Evolutionary conservation across 225 moss, liverwort and hornwort genomes (phyloP).

Genomic region (Takakia lepidozioides): DNA sequence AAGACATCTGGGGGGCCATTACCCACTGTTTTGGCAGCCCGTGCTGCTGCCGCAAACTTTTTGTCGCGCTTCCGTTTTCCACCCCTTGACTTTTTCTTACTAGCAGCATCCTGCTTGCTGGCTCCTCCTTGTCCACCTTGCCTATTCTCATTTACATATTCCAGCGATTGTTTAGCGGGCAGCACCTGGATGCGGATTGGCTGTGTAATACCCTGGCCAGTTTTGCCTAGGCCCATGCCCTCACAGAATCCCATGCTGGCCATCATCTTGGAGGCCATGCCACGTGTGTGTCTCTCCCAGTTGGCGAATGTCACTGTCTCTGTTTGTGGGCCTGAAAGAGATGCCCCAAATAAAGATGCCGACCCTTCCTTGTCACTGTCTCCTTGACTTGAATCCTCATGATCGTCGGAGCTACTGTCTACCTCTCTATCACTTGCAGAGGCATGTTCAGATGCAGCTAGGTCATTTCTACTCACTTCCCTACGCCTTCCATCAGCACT

Average conservation of each 20-base stretch:
- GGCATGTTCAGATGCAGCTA: constrained; percentile 68
- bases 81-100: constrained; percentile 71
- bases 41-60: constrained; percentile 90
- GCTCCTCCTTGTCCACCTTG: constrained; percentile 12
- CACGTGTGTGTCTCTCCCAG: constrained; percentile 93
- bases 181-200: constrained; percentile 79
- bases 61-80: constrained; percentile 85
- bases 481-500: constrained; percentile 51
- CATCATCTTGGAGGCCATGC: constrained; percentile 98
- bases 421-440: constrained; percentile 32
- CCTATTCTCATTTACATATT: constrained; percentile 40
- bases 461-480: constrained; percentile 36
- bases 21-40: constrained; percentile 61
- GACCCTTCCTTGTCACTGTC: constrained; percentile 13
- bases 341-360: constrained; percentile 18
- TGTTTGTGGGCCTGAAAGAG: constrained; percentile 42
- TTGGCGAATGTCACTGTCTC: constrained; percentile 75
- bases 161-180: constrained; percentile 71
- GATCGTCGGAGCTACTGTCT: constrained; percentile 32
- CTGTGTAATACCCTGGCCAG: constrained; percentile 79
- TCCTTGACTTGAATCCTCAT: constrained; percentile 32
- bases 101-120: constrained; percentile 12
- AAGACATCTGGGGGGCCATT: constrained; percentile 82
- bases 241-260: constrained; percentile 90
- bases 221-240: constrained; percentile 89